Base-by-base conservation (phyloP, 2,329 filamentous ascomycete species). In the Aspergillus clavatus region DNA sequence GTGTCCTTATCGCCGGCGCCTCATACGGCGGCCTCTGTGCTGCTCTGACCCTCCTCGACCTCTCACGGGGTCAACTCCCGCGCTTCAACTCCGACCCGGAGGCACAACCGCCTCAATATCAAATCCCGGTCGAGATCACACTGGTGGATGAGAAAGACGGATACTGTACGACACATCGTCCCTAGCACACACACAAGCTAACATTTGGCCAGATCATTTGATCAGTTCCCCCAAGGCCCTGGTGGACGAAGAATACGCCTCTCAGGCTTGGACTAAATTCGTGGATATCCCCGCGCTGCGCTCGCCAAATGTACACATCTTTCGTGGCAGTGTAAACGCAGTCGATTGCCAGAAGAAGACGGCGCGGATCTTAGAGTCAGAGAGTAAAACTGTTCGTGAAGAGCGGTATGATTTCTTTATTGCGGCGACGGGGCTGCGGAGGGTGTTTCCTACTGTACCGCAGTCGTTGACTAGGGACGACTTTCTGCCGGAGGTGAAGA, bases 101-200 rank as follows among this genome's bases (percentile, higher is more conserved):
- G 48, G 40, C 57, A 47, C 40, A 57, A 16, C 37, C 55, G 28
- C 49, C 49, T 43, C 45, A 49, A 16, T 70, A 72, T 36, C 72
- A 71, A 19, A 71, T 84, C 36, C 74, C 79, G 1, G 66, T 87
- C 11, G 77, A 88, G 28, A 82, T 90, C 40, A 89, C 84, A 18
- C 76, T 90, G 18, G 81, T 87, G 19, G 86, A 90, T 57, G 84
- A 89, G 65, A 74, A 84, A n/a, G 86, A 90, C 71, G 87, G 87
- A n/a, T 89, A 82, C 63, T 89, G 86, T 89, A 72, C 16, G 53
- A n/a, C 29, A 21, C 6, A 38, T 16, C 16, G 7, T 21, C n/a
- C 11, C 11, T 16, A 16, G 4, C 7, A 4, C 21, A 0, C 11
- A 19, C 21, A 21, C 23, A 14, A 23, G 5, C 45, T 40, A 28